These are phyloP conservation scores for Fusarium chlamydosporum DNA, from an alignment of 2,329 filamentous ascomycete species.

Conservation along the genomic window DNA sequence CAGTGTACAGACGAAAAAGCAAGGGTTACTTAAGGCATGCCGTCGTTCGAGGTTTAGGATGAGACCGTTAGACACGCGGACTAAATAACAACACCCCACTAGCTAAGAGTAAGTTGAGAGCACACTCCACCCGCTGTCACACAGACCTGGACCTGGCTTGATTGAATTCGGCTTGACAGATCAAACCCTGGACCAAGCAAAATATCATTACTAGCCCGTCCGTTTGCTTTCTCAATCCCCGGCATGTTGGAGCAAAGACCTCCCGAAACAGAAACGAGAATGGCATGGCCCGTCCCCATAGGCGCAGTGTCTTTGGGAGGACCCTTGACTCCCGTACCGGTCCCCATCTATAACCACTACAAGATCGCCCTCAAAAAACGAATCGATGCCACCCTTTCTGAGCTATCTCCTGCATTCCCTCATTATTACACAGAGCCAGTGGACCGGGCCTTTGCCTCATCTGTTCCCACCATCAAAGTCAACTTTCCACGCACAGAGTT, in stretches of 20 bases:
- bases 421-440: conserved; percentile 24
- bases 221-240: conserved; percentile 35
- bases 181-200: conserved; percentile 39
- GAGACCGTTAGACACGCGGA: conserved; percentile 30
- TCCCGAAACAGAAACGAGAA: conserved; percentile 43
- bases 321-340: conserved; percentile 30
- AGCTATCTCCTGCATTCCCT: conserved; percentile 3
- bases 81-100: conserved; percentile 36
- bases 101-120: conserved; percentile 13
- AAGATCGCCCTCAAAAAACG: conserved; percentile 31
- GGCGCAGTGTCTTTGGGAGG: conserved; percentile 25
- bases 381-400: conserved; percentile 20
- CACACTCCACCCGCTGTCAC: conserved; percentile 39
- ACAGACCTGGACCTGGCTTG: conserved; percentile 47
- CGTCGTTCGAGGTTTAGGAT: conserved; percentile 43
- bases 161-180: conserved; percentile 40
- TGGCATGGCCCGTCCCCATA: conserved; percentile 39
- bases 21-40: conserved; percentile 25
- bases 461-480: conserved; percentile 26
- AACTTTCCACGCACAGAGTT: conserved; percentile 17
- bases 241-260: conserved; percentile 41
- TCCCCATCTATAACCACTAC: conserved; percentile 37
- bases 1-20: neutral
- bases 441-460: conserved; percentile 22
- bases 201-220: conserved; percentile 39